These are phyloP conservation scores for Caloboletus firmus DNA, from an alignment of 1,284 basidiomycete genomes.

Conservation along the genomic window DNA sequence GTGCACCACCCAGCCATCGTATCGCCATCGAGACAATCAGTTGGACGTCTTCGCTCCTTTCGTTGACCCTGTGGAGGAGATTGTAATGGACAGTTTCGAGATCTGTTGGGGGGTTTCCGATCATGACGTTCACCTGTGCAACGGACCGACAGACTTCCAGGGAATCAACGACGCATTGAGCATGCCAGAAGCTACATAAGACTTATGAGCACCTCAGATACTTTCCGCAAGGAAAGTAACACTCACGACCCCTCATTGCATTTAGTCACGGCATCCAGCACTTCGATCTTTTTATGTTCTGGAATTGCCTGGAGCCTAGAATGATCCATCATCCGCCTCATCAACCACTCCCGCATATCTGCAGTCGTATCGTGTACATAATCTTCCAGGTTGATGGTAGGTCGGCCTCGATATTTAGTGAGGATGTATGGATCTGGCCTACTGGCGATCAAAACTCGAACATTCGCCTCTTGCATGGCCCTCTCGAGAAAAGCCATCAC, in stretches of 20 bases:
- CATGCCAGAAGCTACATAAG: constrained; percentile 27
- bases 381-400: constrained; percentile 25
- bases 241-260: constrained; percentile 25
- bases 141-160: constrained; percentile 28
- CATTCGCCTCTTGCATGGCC: constrained; percentile 23
- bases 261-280: constrained; percentile 19
- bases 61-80: constrained; percentile 24
- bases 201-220: not conserved
- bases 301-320: constrained; percentile 26
- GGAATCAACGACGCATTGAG: constrained; percentile 30
- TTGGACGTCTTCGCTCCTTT: constrained; percentile 28
- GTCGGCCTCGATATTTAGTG: constrained; percentile 18
- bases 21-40: constrained; percentile 28
- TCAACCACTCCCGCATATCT: constrained; percentile 31
- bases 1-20: constrained; percentile 30
- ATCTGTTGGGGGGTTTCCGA: constrained; percentile 20
- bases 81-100: constrained; percentile 25
- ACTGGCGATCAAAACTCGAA: constrained; percentile 27
- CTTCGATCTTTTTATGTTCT: constrained; percentile 24
- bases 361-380: constrained; percentile 19
- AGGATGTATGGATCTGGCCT: constrained; percentile 24
- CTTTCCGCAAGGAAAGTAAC: not conserved
- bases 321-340: constrained; percentile 28
- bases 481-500: constrained; percentile 28
- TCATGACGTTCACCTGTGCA: constrained; percentile 24